Evolutionary conservation across 306 rosid genomes (phyloP).

Genomic region (Prosopis cineraria): DNA sequence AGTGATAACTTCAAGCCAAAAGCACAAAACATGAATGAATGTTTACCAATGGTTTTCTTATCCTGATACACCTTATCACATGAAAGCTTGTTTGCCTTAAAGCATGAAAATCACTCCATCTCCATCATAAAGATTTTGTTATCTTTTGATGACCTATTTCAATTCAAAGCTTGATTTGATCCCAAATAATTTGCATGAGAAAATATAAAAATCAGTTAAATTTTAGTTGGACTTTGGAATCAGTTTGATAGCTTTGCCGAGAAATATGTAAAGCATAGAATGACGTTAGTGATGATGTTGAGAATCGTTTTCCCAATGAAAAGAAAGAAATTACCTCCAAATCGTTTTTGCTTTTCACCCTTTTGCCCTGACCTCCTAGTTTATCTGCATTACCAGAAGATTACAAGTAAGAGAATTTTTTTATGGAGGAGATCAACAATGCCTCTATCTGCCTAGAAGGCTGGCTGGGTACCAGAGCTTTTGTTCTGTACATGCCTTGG

Average conservation of each 20-base stretch:
- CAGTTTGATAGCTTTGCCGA: background rate
- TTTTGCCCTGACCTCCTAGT: slow-evolving; percentile 67
- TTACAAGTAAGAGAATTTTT: slow-evolving; percentile 3
- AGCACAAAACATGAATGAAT: background rate
- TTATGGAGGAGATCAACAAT: background rate
- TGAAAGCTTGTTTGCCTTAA: background rate
- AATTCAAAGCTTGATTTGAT: background rate
- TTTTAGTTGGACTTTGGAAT: background rate
- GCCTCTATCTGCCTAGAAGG: background rate
- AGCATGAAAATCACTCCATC: no score
- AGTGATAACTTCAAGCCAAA: no score
- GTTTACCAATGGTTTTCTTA: background rate
- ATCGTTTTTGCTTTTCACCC: slow-evolving; percentile 42
- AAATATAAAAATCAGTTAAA: background rate
- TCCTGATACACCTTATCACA: background rate
- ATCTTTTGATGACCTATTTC: background rate
- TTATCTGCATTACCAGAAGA: slow-evolving; percentile 41
- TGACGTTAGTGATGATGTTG: background rate
- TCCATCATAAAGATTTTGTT: no score
- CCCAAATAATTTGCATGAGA: background rate
- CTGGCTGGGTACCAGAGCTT: background rate
- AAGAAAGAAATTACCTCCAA: slow-evolving; percentile 47
- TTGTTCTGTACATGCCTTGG: slow-evolving; percentile 48
- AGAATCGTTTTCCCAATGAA: background rate
- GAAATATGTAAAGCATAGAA: background rate